A percentile compares a stretch with the other conserved stretches of the same genome.
Conservation (phyloP, 176 grass and related monocot species). For the Avena eriantha region DNA sequence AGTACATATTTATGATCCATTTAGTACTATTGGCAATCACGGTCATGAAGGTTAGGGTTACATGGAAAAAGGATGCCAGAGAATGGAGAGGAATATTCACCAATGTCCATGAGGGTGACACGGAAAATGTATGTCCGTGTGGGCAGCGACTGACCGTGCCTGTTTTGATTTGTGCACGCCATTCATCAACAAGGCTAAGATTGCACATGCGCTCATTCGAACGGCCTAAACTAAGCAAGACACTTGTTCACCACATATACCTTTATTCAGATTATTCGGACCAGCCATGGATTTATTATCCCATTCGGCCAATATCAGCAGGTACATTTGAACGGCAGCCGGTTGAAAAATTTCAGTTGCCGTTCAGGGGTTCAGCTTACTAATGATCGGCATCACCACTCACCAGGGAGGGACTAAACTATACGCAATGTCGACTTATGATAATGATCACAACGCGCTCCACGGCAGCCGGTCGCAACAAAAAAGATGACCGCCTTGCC, state of each 20-base stretch:
- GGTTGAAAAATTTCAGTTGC: conserved; percentile 19
- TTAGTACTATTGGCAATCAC: too few species aligned
- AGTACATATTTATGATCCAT: too few species aligned
- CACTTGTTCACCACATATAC: background rate
- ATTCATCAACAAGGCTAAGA: too few species aligned
- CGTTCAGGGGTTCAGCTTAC: conserved; percentile 25
- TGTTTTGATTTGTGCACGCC: too few species aligned
- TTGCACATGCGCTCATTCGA: too few species aligned
- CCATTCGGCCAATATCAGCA: conserved; percentile 1
- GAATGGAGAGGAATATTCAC: too few species aligned
- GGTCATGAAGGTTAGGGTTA: too few species aligned
- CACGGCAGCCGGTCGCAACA: background rate
- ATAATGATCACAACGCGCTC: background rate
- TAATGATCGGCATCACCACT: background rate
- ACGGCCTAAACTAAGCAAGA: background rate
- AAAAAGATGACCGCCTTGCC: conserved; percentile 31
- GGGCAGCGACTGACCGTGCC: too few species aligned
- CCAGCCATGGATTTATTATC: background rate
- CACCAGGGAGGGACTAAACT: background rate
- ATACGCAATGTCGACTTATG: conserved; percentile 8
- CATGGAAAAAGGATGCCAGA: too few species aligned
- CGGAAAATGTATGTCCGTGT: too few species aligned
- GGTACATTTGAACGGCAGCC: conserved; percentile 25
- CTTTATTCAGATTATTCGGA: conserved; percentile 42
- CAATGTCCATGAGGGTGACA: too few species aligned